Evolutionary conservation across 495 filamentous ascomycete genomes (phyloP), one percentile per base, ranked within the genome.

Genomic region (Aspergillus baeticus): DNA sequence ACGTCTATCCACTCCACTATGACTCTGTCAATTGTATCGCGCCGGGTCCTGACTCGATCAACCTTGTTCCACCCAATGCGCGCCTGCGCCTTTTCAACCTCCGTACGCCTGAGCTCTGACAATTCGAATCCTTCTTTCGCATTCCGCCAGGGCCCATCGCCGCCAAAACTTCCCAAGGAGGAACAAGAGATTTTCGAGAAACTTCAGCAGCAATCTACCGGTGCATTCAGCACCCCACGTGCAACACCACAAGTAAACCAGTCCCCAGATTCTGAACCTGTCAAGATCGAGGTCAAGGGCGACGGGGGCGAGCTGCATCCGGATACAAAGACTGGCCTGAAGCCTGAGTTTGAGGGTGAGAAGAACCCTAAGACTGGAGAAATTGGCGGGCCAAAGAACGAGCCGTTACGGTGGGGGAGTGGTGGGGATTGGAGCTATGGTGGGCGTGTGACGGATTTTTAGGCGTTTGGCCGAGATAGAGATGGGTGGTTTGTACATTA

Each of bases 381-480:
- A 76, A 80, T 96, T 39, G 94, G 92, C 6, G 94, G 94, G 13
- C 94, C 94, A 15, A 98, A 98, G 83, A 98, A 97, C 70, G 94
- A 98, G 73, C 94, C 94, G 39, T 60, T 98, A 62, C 79, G 92
- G 51, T 96, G 92, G 92, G 91, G 92, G 0, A 68, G 75, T 22
- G 69, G 62, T 3, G 88, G 90, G 1, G 94, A 98, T 74, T 98
- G 92, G 86, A 97, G 91, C 64, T 98, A 88, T 71, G 96, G 96
- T 74, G 94, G 94, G 35, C 77, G 94, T 51, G 93, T 94, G 21
- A 98, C 94, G 17, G 94, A 98, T 75, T 98, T 98, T 68, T 98
- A 54, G 63, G 47, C 35, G 18, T 44, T 29, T 29, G 26, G 26
- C 26, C 26, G 3, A 34, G 26, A 51, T 29, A 34, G 48, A 23